A percentile compares a stretch with the other conserved stretches of the same genome.
These are phyloP conservation scores for Olyra latifolia DNA, from an alignment of 176 grass and related monocot species.

Conservation along the genomic window DNA sequence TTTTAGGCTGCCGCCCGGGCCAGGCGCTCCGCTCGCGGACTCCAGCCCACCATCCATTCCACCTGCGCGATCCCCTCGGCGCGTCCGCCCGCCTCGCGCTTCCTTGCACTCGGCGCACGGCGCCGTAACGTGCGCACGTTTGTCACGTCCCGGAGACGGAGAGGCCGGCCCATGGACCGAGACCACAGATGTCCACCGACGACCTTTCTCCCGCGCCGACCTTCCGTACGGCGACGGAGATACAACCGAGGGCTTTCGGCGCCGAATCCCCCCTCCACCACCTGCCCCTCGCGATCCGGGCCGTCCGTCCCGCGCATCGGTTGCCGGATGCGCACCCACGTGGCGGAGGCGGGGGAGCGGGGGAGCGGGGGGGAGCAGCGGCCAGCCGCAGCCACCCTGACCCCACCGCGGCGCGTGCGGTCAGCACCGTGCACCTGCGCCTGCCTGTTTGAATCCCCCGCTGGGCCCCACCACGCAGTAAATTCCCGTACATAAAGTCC, in stretches of 20 bases:
- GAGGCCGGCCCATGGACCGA: not conserved
- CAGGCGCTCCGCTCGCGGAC: constrained; percentile 22
- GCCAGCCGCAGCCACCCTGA: not conserved
- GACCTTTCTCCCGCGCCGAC: constrained; percentile 44
- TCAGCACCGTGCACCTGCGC: constrained; percentile 28
- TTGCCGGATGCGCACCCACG: constrained; percentile 5
- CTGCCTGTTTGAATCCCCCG: constrained; percentile 44
- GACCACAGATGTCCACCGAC: constrained; percentile 24
- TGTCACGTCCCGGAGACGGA: not conserved
- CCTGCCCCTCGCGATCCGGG: not conserved
- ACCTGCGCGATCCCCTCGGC: constrained; percentile 28
- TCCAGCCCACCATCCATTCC: constrained; percentile 41
- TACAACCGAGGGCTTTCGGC: constrained; percentile 57
- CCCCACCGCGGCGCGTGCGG: constrained; percentile 45
- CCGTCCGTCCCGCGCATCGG: not conserved
- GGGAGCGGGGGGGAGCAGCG: not conserved
- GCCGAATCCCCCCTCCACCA: constrained; percentile 42
- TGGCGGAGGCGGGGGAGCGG: not conserved
- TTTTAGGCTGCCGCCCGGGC: constrained; percentile 21
- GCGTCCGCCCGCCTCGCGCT: constrained; percentile 24
- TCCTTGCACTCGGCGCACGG: constrained; percentile 29
- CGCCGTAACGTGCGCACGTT: not conserved
- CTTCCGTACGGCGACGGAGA: constrained; percentile 43
- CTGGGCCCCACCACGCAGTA: constrained; percentile 29
- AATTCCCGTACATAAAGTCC: not conserved